Base-by-base conservation (phyloP, 163 green algal genomes). In the Volvox carteri region DNA sequence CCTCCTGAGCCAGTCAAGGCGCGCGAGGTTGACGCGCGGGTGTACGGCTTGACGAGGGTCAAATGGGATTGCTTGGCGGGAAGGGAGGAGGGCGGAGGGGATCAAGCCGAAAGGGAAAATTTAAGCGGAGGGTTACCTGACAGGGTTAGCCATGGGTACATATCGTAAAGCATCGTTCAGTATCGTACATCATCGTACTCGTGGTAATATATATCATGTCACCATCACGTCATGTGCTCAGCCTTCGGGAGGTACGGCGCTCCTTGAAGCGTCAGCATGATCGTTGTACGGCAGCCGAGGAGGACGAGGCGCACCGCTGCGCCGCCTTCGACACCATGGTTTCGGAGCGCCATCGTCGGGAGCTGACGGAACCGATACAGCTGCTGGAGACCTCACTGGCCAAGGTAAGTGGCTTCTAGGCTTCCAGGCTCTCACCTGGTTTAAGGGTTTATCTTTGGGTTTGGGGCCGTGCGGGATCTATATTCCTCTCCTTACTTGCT, bases 221-320 rank as follows among this genome's bases (percentile, higher is more conserved):
- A 33, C 14, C 19, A 70, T 37, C 19, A 11, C 58, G 19, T 70
- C 33, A 21, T 70, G 14, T 44, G 46, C 52, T 19, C 79, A 86
- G 79, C 6, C 62, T 86, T 0, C 42, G n/a, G 0, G 28, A 16
- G 35, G 19, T 42, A 16, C n/a, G n/a, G 30, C 60, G 79, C 2
- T 41, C 42, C 42, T 60, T 86, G 44, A 48, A 72, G 75, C 18
- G n/a, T n/a, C 79, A 42, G 18, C 41, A 21, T 6, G 11, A 8
- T 14, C 58, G 30, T 11, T 4, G 25, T 5, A 30, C 12, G 62
- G n/a, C 62, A 11, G 44, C 42, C 9, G 44, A n/a, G 25, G 79
- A 42, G 33, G 78, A 46, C 8, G 79, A 86, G 60, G 44, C 41
- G 12, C 23, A 9, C 7, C 60, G 60, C 42, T 86, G 79, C 62